These are phyloP conservation scores for Venturia asperata DNA, from an alignment of 2,329 filamentous ascomycete species.

Conservation along the genomic window DNA sequence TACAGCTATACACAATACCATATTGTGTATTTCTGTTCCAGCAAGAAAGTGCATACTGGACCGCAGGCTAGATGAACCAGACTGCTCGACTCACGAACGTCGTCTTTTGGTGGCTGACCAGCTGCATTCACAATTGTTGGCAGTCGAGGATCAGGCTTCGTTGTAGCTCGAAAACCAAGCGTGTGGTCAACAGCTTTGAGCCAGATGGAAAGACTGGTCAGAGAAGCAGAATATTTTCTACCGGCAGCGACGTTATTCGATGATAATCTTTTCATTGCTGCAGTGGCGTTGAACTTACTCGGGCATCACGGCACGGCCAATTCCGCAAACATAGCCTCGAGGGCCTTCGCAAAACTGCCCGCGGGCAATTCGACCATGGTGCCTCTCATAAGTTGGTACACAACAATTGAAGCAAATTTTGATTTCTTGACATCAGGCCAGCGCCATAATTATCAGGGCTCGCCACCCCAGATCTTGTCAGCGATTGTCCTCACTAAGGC, in stretches of 20 bases:
- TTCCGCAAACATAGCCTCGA: neutral
- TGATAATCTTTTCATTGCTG: neutral
- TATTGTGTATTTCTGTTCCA: too few relatives aligned
- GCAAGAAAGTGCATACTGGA: too few relatives aligned
- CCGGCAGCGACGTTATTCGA: too few relatives aligned
- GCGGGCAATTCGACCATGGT: neutral
- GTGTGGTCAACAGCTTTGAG: too few relatives aligned
- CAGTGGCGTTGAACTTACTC: neutral
- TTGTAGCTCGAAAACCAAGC: too few relatives aligned
- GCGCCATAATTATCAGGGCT: neutral
- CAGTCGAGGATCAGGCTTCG: too few relatives aligned
- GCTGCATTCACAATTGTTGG: too few relatives aligned
- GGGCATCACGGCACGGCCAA: neutral
- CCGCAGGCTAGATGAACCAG: too few relatives aligned
- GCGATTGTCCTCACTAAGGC: constrained; percentile 19
- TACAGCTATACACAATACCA: too few relatives aligned
- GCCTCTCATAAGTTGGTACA: neutral
- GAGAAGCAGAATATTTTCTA: neutral
- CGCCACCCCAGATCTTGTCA: constrained; percentile 19
- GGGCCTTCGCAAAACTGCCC: neutral
- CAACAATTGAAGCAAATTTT: neutral
- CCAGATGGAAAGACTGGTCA: neutral
- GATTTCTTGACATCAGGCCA: too few relatives aligned
- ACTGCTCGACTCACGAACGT: too few relatives aligned
- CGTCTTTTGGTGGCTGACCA: too few relatives aligned